These are phyloP conservation scores for Phialemonium atrogriseum DNA, from an alignment of 2,329 filamentous ascomycete species.

Conservation along the genomic window DNA sequence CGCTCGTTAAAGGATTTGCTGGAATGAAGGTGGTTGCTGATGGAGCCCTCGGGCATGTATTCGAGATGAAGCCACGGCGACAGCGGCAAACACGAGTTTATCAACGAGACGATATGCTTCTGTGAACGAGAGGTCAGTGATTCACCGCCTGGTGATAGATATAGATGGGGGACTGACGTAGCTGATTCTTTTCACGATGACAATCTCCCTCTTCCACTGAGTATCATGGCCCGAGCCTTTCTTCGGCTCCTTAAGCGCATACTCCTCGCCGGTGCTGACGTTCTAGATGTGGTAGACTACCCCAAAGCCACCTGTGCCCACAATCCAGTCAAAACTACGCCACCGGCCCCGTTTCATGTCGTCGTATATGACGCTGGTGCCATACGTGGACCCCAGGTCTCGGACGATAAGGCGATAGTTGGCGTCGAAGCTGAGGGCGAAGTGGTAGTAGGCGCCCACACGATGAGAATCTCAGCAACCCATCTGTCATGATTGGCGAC, in stretches of 20 bases:
- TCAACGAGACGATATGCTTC: constrained; percentile 5
- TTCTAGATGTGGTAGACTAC: constrained; percentile 5
- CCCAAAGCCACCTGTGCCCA: constrained; percentile 5
- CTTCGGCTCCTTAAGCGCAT: constrained; percentile 3
- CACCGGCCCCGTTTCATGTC: constrained; percentile 4
- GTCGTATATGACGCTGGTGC: constrained; percentile 4
- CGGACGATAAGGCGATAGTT: constrained; percentile 4
- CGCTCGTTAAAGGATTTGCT: not conserved
- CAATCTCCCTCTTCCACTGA: constrained; percentile 4
- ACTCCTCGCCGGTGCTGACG: constrained; percentile 5
- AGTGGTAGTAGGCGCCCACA: constrained; percentile 5
- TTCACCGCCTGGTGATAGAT: not conserved
- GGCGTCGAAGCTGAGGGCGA: constrained; percentile 5
- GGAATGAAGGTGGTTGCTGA: constrained; percentile 3
- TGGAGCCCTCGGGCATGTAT: constrained; percentile 5
- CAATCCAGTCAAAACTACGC: constrained; percentile 5
- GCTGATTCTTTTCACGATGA: constrained; percentile 4
- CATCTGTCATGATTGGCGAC: no score
- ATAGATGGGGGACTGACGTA: constrained; percentile 3
- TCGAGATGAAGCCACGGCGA: constrained; percentile 3
- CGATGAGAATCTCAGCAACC: no score
- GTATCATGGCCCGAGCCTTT: not conserved
- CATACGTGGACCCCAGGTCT: constrained; percentile 4
- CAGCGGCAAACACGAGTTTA: constrained; percentile 1
- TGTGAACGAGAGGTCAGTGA: not conserved